These are phyloP conservation scores for Curvularia verruculosa DNA, from an alignment of 2,329 filamentous ascomycete genomes.

Conservation along the genomic window DNA sequence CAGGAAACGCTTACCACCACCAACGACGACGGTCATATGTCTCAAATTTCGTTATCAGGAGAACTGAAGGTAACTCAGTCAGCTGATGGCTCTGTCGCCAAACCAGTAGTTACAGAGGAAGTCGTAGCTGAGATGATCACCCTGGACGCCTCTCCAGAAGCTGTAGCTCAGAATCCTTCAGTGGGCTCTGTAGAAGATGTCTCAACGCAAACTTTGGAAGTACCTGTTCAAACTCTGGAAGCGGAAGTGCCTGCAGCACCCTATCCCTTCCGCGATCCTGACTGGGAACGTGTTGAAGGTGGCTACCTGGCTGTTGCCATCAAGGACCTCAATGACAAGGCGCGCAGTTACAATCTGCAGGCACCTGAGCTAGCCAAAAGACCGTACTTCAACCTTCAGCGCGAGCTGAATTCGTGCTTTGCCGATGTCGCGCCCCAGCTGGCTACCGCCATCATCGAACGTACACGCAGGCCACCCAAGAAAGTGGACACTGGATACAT, in stretches of 20 bases:
- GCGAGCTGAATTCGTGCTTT: conserved; percentile 81
- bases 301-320: conserved; percentile 80
- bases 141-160: conserved; percentile 16
- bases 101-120: conserved; percentile 35
- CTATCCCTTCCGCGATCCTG: conserved; percentile 75
- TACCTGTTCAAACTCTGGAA: conserved; percentile 14
- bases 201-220: conserved; percentile 23
- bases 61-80: conserved; percentile 46
- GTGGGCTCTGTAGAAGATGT: conserved; percentile 4
- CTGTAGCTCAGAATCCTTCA: conserved; percentile 2
- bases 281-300: conserved; percentile 75
- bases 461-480: conserved; percentile 60
- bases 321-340: conserved; percentile 76
- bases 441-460: conserved; percentile 72
- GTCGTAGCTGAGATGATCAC: conserved; percentile 31
- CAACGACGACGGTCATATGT: conserved; percentile 53
- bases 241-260: conserved; percentile 47
- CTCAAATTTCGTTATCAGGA: conserved; percentile 55
- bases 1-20: conserved; percentile 55
- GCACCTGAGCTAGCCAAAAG: conserved; percentile 91
- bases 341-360: conserved; percentile 92
- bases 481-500: conserved; percentile 48
- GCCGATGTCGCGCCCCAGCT: conserved; percentile 83
- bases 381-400: conserved; percentile 82
- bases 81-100: conserved; percentile 9